Conservation (phyloP, 2,329 filamentous ascomycete genomes). For the Phaeomoniella chlamydospora region DNA sequence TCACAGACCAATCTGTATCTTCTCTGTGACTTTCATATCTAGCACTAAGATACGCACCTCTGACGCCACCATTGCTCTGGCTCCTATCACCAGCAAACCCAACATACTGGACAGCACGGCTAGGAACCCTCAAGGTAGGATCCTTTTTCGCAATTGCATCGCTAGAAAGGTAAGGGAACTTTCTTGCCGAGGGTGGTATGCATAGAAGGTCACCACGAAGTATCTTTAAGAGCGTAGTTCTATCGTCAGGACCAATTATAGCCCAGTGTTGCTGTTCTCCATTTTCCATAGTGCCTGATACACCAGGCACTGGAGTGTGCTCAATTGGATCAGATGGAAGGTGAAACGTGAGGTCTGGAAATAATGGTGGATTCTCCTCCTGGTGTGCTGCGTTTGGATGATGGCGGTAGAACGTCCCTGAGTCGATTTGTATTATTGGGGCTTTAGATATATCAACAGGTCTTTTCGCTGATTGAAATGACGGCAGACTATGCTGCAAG, state of each 20-base stretch:
- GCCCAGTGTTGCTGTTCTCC: constrained; percentile 54
- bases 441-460: neutral
- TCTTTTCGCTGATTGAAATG: neutral
- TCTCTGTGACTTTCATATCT: constrained; percentile 82
- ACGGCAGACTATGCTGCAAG: neutral
- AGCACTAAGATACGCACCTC: constrained; percentile 74
- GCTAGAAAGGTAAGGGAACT: constrained; percentile 63
- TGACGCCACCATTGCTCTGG: constrained; percentile 28
- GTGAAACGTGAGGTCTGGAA: constrained; percentile 54
- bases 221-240: constrained; percentile 70
- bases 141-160: constrained; percentile 40
- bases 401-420: constrained; percentile 71
- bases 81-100: constrained; percentile 55
- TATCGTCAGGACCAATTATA: constrained; percentile 64
- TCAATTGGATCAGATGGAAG: constrained; percentile 37
- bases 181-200: constrained; percentile 59
- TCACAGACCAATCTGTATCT: constrained; percentile 72
- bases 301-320: constrained; percentile 18
- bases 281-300: constrained; percentile 2
- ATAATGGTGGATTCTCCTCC: constrained; percentile 56
- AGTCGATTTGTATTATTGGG: constrained; percentile 56
- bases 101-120: constrained; percentile 69
- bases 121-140: constrained; percentile 40
- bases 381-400: constrained; percentile 42
- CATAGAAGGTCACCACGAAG: constrained; percentile 63